Percentiles rank a stretch among this genome's conserved stretches.
Evolutionary conservation across 202 grass and related monocot genomes (phyloP).

Genomic region (Panicum virgatum): DNA sequence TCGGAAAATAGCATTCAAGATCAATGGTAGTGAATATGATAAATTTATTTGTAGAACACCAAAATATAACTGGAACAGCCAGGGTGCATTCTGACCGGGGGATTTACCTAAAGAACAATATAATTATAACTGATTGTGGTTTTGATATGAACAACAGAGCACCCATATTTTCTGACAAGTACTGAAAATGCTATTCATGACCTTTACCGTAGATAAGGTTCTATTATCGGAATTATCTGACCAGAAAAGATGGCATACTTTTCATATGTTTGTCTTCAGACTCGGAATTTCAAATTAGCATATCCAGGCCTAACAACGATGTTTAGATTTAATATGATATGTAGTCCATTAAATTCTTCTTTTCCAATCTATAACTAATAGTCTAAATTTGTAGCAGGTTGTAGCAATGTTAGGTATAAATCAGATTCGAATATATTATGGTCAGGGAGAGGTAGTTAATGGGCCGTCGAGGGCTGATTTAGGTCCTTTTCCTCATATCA

Average conservation of each 20-base stretch:
- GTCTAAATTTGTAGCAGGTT: too few relatives aligned
- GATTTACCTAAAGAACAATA: constrained; percentile 8
- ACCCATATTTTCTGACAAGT: constrained; percentile 42
- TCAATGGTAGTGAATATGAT: constrained; percentile 8
- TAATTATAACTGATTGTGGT: neutral
- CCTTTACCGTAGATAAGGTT: constrained; percentile 52
- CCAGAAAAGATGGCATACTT: constrained; percentile 45
- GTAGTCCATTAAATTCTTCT: too few relatives aligned
- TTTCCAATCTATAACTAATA: too few relatives aligned
- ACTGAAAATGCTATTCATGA: constrained; percentile 55
- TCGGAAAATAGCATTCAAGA: neutral
- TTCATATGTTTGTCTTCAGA: constrained; percentile 31
- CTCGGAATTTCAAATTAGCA: constrained; percentile 36
- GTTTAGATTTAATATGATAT: too few relatives aligned
- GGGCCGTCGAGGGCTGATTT: too few relatives aligned
- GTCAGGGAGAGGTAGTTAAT: too few relatives aligned
- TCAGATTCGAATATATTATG: too few relatives aligned
- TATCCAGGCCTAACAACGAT: constrained; percentile 31
- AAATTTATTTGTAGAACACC: constrained; percentile 16
- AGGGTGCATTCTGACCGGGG: neutral
- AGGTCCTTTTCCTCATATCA: too few relatives aligned
- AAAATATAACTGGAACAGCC: neutral
- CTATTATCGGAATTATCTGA: constrained; percentile 42
- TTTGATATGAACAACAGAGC: constrained; percentile 29
- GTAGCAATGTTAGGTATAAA: too few relatives aligned